Evolutionary conservation across 768 basidiomycete genomes (phyloP).

Genomic region (Russula olivacea): DNA sequence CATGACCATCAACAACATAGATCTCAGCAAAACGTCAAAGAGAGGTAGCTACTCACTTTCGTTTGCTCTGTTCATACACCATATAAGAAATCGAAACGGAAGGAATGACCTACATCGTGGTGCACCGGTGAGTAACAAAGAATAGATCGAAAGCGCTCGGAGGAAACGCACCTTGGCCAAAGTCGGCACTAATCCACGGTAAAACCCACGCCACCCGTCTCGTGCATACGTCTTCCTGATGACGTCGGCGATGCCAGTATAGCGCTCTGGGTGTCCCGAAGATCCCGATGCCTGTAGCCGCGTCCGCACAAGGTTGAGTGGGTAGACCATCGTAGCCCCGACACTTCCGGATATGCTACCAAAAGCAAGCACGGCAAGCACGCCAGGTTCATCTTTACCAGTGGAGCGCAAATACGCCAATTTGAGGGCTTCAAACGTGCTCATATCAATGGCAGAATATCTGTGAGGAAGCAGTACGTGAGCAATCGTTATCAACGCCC

Average conservation of each 20-base stretch:
- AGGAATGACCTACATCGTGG: slow-evolving; percentile 67
- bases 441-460: slow-evolving; percentile 95
- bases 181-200: slow-evolving; percentile 86
- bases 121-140: neutral
- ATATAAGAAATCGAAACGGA: slow-evolving; percentile 96
- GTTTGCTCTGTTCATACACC: slow-evolving; percentile 84
- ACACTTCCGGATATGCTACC: slow-evolving; percentile 92
- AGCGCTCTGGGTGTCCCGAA: slow-evolving; percentile 86
- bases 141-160: neutral
- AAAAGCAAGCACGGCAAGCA: slow-evolving; percentile 81
- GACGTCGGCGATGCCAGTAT: slow-evolving; percentile 86
- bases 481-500: slow-evolving; percentile 12
- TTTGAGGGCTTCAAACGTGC: slow-evolving; percentile 94
- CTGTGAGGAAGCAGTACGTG: slow-evolving; percentile 32
- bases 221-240: slow-evolving; percentile 67
- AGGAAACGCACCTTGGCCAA: slow-evolving; percentile 69
- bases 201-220: slow-evolving; percentile 93
- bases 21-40: neutral
- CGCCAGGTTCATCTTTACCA: slow-evolving; percentile 82
- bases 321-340: slow-evolving; percentile 91
- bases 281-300: slow-evolving; percentile 95
- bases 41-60: slow-evolving; percentile 47
- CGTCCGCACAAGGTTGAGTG: slow-evolving; percentile 86
- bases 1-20: neutral
- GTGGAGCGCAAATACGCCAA: slow-evolving; percentile 83